Percentiles rank a stretch among this genome's conserved stretches.
Conservation (phyloP, 1,139 yeast genomes). For the Waltiozyma sp. region DNA sequence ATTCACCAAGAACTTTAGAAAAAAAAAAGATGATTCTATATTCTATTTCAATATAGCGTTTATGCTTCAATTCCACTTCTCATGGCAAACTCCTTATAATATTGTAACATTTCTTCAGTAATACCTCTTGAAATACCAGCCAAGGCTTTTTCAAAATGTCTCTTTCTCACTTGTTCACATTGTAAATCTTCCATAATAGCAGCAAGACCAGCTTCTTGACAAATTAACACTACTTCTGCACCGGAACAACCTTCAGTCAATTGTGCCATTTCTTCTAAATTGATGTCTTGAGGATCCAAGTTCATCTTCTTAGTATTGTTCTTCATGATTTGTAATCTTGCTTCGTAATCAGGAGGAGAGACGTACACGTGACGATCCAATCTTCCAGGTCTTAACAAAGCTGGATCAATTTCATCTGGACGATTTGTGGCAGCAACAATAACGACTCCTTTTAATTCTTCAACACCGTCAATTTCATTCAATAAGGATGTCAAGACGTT, state of each 20-base stretch:
- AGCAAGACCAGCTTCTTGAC: slow-evolving; percentile 91
- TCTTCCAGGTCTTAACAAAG: slow-evolving; percentile 87
- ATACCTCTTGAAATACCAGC: slow-evolving; percentile 63
- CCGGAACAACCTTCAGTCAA: not conserved
- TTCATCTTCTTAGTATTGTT: slow-evolving; percentile 54
- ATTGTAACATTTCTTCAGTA: slow-evolving; percentile 71
- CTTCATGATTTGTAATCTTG: slow-evolving; percentile 63
- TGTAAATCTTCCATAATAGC: slow-evolving; percentile 74
- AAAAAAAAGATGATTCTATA: too few species aligned
- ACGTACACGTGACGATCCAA: slow-evolving; percentile 88
- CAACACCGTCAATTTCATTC: slow-evolving; percentile 95
- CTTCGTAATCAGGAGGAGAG: slow-evolving; percentile 76
- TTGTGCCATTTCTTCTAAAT: slow-evolving; percentile 44
- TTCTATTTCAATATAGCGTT: not conserved
- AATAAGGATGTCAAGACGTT: slow-evolving; percentile 81
- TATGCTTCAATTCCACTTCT: slow-evolving; percentile 13
- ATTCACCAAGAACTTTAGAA: too few species aligned
- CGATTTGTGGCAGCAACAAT: slow-evolving; percentile 92
- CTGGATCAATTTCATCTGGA: slow-evolving; percentile 88
- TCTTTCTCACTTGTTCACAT: slow-evolving; percentile 39
- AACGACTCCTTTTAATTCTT: slow-evolving; percentile 83
- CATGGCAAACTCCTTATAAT: slow-evolving; percentile 55
- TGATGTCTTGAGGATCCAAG: slow-evolving; percentile 30
- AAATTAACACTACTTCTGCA: slow-evolving; percentile 82
- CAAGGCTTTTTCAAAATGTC: slow-evolving; percentile 68